phyloP scores from a whole-genome alignment of 208 protist genomes.

The Herpetomonas samuelpessoai region DNA sequence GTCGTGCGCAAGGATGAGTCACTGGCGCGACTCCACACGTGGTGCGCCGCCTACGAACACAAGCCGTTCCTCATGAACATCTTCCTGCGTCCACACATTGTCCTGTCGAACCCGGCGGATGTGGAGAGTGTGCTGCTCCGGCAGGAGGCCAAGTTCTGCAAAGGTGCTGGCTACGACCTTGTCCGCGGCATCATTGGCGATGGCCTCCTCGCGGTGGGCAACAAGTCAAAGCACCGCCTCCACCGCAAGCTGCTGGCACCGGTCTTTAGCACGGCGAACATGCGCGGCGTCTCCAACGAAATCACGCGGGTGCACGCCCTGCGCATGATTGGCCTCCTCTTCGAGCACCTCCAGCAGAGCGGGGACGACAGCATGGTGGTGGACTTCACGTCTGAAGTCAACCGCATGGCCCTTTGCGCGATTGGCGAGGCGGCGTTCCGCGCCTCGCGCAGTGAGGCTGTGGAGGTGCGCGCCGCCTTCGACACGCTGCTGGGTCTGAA shows the following conservation, averaged over 20 bases:
- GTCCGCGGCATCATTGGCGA: conserved; percentile 51
- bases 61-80: conserved; percentile 56
- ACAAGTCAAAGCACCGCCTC: conserved; percentile 38
- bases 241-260: conserved; percentile 41
- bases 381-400: conserved; percentile 39
- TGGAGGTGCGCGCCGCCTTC: conserved; percentile 35
- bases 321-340: conserved; percentile 28
- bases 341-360: conserved; percentile 22
- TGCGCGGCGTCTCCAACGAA: conserved; percentile 42
- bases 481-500: conserved; percentile 34
- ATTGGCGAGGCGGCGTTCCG: conserved; percentile 51
- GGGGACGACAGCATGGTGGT: conserved; percentile 22
- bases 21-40: conserved; percentile 37
- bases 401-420: conserved; percentile 45
- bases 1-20: conserved; percentile 40
- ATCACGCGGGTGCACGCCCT: conserved; percentile 41
- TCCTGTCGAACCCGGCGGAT: conserved; percentile 42
- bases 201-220: conserved; percentile 34
- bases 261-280: conserved; percentile 38
- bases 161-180: conserved; percentile 47
- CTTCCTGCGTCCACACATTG: conserved; percentile 44
- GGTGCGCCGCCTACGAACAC: conserved; percentile 37
- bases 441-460: conserved; percentile 31
- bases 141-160: conserved; percentile 34
- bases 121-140: conserved; percentile 46